A percentile compares a stretch with the other conserved stretches of the same genome.
Conservation (phyloP, 202 grass and related monocot genomes). For the Panicum virgatum region DNA sequence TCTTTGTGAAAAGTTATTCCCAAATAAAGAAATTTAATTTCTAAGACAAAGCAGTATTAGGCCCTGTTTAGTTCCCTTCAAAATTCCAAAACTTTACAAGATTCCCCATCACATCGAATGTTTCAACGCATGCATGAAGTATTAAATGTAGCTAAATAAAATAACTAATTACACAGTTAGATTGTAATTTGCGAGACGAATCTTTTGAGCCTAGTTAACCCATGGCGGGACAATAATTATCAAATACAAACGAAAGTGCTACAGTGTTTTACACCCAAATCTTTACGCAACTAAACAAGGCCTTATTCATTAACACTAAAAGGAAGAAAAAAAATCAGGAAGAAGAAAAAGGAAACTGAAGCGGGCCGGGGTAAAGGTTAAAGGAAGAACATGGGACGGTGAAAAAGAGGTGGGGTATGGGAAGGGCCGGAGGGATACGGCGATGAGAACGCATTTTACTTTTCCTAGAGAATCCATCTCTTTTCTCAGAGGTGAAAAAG, state of each 20-base stretch:
- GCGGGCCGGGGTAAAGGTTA: not conserved
- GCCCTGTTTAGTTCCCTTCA: no score
- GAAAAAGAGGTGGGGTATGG: not conserved
- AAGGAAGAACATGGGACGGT: not conserved
- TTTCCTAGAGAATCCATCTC: conserved; percentile 21
- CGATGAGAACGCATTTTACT: not conserved
- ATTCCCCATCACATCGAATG: no score
- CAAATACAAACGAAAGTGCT: no score
- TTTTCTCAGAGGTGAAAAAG: conserved; percentile 1
- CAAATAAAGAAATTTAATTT: not conserved
- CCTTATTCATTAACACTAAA: not conserved
- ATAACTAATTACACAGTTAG: no score
- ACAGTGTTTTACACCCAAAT: no score
- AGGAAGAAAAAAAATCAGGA: not conserved
- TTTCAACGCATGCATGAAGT: no score
- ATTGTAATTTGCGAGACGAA: no score
- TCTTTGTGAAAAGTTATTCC: not conserved
- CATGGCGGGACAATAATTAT: no score
- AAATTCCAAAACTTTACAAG: not conserved
- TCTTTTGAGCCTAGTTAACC: no score
- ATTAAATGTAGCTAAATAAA: no score
- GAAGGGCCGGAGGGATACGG: not conserved
- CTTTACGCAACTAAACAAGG: no score
- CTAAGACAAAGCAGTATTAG: not conserved
- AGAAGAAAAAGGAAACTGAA: not conserved